Base-by-base conservation (phyloP, 83 land plant genomes). In the Picea abies region DNA sequence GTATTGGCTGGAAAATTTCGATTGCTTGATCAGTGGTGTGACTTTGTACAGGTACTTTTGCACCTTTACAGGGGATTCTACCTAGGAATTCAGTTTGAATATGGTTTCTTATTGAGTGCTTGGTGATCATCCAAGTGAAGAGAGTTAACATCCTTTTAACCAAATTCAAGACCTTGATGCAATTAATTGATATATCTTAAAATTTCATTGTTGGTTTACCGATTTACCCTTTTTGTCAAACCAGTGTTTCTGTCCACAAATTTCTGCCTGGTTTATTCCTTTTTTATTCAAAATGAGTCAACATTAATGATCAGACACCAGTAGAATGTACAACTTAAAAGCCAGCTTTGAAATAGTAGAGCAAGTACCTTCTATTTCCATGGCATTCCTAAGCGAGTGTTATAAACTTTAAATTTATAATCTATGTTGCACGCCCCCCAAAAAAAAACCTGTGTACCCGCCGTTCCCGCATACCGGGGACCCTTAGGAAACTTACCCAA, bases 21-120 rank as follows among this genome's bases (percentile, higher is more conserved):
- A 23, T 75, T 75, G 78, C 60, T 75, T n/a, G 78, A 75, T n/a
- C 78, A 44, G 26, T 75, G 78, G 78, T 75, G 78, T 22, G 78
- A 75, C 60, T 75, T 75, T 75, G 78, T 75, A 35, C 78, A 75
- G 78, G 78, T 75, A 75, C 3, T 44, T 72, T 44, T n/a, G 58
- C 78, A 75, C 76, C 19, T 71, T 4, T 70, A 5, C 41, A 75
- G 25, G 4, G 0, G 22, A 44, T 22, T 73, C 14, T 9, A 73
- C 23, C 25, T 44, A 73, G 25, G 16, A 75, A 41, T 47, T 22
- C 3, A 26, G 60, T 56, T 75, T 75, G 56, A 49, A 49, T 49
- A 49, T 47, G 10, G 22, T 9, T 49, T 23, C 78, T 47, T 75
- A 22, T 41, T 7, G 25, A 75, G 58, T 75, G 29, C 52, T 22